A percentile compares a stretch with the other conserved stretches of the same genome.
Conservation (phyloP, 2,329 filamentous ascomycete species). For the Beauveria sp. region DNA sequence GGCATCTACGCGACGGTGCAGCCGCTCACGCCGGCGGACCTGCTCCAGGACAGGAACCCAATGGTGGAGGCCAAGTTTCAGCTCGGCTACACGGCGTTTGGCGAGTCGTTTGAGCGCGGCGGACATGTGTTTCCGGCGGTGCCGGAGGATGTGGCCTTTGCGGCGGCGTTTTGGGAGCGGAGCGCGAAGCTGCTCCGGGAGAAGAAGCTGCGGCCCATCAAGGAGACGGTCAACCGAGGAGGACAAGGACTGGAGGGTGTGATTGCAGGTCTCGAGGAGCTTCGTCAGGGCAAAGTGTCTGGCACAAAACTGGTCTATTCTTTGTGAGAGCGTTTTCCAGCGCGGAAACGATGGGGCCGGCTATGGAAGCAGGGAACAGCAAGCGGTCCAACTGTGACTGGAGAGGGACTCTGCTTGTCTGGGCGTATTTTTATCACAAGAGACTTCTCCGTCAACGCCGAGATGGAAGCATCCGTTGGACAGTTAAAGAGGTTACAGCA, state of each 20-base stretch:
- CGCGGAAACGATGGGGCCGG: not conserved
- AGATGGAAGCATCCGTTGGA: not conserved
- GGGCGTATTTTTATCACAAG: not conserved
- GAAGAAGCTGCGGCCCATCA: constrained; percentile 27
- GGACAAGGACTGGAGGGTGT: constrained; percentile 28
- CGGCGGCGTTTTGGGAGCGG: constrained; percentile 29
- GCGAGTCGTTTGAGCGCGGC: constrained; percentile 24
- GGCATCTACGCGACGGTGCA: constrained; percentile 4
- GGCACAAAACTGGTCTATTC: constrained; percentile 38
- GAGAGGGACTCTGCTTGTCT: not conserved
- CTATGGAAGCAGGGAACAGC: not conserved
- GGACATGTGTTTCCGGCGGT: constrained; percentile 16
- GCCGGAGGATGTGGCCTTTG: constrained; percentile 27
- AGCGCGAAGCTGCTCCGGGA: constrained; percentile 23
- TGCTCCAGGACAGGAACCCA: not conserved
- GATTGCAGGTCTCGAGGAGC: constrained; percentile 24
- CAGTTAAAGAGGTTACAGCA: not conserved
- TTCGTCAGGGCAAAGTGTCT: constrained; percentile 26
- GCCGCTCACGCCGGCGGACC: not conserved
- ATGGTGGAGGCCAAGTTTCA: constrained; percentile 23
- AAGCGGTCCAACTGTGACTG: not conserved
- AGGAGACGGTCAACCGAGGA: constrained; percentile 15
- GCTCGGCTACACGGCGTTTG: constrained; percentile 30
- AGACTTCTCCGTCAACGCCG: not conserved
- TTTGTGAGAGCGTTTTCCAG: constrained; percentile 16